A percentile compares a stretch with the other conserved stretches of the same genome.
These are phyloP conservation scores for Thecamonas trahens DNA, from an alignment of 78 protist genomes.

Conservation along the genomic window DNA sequence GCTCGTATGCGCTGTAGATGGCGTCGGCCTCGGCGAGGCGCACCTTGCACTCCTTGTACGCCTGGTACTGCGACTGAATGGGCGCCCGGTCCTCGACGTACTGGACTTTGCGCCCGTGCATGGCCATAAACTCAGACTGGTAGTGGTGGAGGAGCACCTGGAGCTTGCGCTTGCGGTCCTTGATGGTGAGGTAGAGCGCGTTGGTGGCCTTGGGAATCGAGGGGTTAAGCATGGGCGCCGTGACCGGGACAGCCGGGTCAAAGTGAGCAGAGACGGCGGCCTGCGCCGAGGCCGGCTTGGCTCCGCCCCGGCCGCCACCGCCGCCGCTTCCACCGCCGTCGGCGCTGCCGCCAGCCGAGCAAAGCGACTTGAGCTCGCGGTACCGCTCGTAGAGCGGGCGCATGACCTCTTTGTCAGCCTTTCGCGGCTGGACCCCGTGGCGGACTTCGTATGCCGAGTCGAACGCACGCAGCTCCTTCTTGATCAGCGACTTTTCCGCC, in stretches of 20 bases:
- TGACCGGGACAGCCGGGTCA: no score
- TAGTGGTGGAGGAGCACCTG: conserved; percentile 27
- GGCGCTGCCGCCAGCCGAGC: no score
- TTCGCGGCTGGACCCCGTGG: conserved; percentile 25
- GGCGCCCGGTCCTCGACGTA: conserved; percentile 35
- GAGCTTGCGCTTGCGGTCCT: conserved; percentile 20
- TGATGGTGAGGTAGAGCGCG: no score
- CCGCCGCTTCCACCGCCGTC: no score
- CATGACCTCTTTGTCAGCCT: conserved; percentile 38
- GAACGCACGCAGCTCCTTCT: conserved; percentile 36
- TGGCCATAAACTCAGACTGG: conserved; percentile 32
- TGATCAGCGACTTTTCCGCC: conserved; percentile 37
- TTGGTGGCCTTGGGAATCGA: no score
- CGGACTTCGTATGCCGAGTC: conserved; percentile 22
- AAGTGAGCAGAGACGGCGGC: no score
- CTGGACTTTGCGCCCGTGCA: conserved; percentile 39
- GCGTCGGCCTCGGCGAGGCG: conserved; percentile 16
- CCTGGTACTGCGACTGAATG: conserved; percentile 25
- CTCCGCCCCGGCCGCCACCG: no score
- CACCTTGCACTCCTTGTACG: conserved; percentile 30
- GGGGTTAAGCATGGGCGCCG: no score
- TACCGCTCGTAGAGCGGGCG: conserved; percentile 45
- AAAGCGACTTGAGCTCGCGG: conserved; percentile 25
- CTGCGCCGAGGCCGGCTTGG: no score
- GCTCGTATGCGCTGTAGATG: no score